phyloP scores from a whole-genome alignment of 192 early-diverging fungal species.

The Podila minutissima region DNA sequence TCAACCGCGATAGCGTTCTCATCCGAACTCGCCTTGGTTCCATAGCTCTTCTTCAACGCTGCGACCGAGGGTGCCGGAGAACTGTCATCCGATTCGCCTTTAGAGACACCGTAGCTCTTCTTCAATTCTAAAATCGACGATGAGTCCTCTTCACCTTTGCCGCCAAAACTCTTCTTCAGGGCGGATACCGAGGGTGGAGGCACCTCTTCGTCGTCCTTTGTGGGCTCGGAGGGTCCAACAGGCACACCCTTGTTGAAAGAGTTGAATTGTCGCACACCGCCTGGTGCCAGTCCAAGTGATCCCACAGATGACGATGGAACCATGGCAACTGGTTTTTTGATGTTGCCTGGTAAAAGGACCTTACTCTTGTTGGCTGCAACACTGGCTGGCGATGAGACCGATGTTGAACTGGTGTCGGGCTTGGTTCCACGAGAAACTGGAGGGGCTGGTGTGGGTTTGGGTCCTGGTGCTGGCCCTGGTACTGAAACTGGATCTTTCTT shows the following conservation, averaged over 20 bases:
- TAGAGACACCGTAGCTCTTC: conserved; percentile 8
- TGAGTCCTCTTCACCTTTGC: neutral
- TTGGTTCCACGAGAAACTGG: neutral
- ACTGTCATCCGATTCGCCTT: too few relatives aligned
- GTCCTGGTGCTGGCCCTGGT: neutral
- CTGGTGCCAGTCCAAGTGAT: neutral
- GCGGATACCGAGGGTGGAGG: conserved; percentile 12
- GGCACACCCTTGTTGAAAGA: conserved; percentile 10
- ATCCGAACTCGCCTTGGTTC: neutral
- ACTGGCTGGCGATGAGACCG: neutral
- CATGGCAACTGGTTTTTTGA: neutral
- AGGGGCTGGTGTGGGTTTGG: neutral
- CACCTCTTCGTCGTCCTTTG: neutral
- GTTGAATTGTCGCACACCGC: conserved; percentile 14
- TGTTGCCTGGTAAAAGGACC: conserved; percentile 15
- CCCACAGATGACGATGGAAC: neutral
- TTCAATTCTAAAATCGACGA: conserved; percentile 2
- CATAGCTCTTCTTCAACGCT: neutral
- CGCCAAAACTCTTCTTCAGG: neutral
- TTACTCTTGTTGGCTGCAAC: conserved; percentile 32
- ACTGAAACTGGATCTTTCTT: conserved; percentile 11
- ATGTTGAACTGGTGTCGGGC: neutral
- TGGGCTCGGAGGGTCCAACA: neutral
- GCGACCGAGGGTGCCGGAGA: neutral
- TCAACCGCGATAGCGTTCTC: too few relatives aligned